These are phyloP conservation scores for Rhizophora apiculata DNA, from an alignment of 345 rosid genomes.

Conservation along the genomic window DNA sequence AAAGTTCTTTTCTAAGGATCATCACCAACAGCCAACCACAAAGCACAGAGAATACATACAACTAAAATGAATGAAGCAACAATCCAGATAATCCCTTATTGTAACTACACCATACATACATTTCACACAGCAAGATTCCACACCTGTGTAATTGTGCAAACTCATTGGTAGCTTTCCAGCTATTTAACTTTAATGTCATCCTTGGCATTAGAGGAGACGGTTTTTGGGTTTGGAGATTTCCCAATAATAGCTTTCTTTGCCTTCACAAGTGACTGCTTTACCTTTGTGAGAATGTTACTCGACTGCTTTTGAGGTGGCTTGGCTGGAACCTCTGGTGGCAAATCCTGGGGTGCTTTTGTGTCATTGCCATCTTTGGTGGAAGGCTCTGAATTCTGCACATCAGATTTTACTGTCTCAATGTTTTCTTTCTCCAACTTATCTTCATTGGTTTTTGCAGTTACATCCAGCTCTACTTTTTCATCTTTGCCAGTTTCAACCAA, in stretches of 20 bases:
- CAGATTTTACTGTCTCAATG: conserved; percentile 3
- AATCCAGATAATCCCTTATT: not conserved
- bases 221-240: conserved; percentile 71
- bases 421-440: conserved; percentile 8
- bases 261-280: conserved; percentile 73
- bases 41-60: not conserved
- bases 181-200: conserved; percentile 48
- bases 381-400: not conserved
- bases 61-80: conserved; percentile 5
- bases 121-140: not conserved
- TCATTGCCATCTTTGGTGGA: conserved; percentile 30
- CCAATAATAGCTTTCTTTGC: conserved; percentile 76
- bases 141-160: not conserved
- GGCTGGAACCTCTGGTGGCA: conserved; percentile 38
- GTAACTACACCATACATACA: conserved; percentile 1
- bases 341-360: conserved; percentile 36
- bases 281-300: conserved; percentile 63
- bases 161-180: conserved; percentile 2
- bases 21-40: conserved; percentile 12
- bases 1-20: too few species aligned
- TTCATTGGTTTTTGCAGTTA: conserved; percentile 2
- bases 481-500: conserved; percentile 5
- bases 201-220: conserved; percentile 41
- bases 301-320: conserved; percentile 55
- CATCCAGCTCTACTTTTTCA: conserved; percentile 10